phyloP scores from a whole-genome alignment of 2,329 filamentous ascomycete genomes.

The Epichloe elymi region DNA sequence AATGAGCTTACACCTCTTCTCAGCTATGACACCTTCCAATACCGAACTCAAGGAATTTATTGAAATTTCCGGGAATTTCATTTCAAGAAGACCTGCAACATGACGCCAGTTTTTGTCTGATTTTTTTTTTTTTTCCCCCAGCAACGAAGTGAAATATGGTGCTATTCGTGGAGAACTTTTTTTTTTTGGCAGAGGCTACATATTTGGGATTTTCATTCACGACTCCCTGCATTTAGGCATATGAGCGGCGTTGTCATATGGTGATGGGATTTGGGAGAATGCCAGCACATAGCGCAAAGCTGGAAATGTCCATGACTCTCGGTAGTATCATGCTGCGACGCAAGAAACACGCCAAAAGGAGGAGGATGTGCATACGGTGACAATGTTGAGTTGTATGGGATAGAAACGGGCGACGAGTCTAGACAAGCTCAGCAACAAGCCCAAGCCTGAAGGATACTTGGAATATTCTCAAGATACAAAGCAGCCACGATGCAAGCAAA shows the following conservation, averaged over 20 bases:
- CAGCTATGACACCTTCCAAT: conserved; percentile 78
- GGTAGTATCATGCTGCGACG: neutral
- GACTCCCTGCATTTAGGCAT: conserved; percentile 4
- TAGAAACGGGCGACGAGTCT: neutral
- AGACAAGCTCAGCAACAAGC: no score
- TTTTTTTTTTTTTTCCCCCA: neutral
- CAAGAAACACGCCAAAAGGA: neutral
- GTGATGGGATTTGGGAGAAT: neutral
- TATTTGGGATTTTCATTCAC: neutral
- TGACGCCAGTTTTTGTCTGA: neutral
- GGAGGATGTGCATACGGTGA: neutral
- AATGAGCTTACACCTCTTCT: neutral
- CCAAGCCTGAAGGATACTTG: neutral
- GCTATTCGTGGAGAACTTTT: neutral
- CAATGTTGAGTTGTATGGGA: neutral
- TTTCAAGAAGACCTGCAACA: neutral
- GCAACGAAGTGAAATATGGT: neutral
- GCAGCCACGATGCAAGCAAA: no score
- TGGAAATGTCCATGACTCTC: neutral
- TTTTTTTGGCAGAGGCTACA: neutral
- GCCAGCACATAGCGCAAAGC: neutral
- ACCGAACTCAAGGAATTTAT: conserved; percentile 78
- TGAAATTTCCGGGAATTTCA: conserved; percentile 23
- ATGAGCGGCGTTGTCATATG: conserved; percentile 3
- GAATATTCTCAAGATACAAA: neutral